Evolutionary conservation across 2,329 filamentous ascomycete genomes (phyloP).

Genomic region (Arachnomyces sp.): DNA sequence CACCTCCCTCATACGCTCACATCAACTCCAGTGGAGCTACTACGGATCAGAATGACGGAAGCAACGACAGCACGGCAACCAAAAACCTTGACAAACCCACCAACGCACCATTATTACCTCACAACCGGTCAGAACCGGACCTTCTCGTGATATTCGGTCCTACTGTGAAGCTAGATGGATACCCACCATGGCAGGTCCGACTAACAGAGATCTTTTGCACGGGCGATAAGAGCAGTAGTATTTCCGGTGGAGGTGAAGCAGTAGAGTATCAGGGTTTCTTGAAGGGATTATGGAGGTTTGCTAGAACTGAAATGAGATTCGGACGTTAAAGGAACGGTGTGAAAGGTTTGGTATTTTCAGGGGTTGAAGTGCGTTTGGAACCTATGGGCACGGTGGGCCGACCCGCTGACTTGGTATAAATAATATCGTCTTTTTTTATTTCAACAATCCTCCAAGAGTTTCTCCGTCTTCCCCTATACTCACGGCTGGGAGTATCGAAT

Average conservation of each 20-base stretch:
- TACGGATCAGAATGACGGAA: not conserved
- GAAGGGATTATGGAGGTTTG: slow-evolving; percentile 72
- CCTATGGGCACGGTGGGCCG: no score
- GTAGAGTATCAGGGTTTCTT: slow-evolving; percentile 95
- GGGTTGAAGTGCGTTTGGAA: not conserved
- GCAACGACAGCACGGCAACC: not conserved
- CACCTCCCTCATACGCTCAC: slow-evolving; percentile 10
- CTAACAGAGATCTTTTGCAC: slow-evolving; percentile 85
- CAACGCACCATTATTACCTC: not conserved
- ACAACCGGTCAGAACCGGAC: slow-evolving; percentile 63
- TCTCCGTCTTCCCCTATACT: no score
- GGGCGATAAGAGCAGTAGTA: slow-evolving; percentile 31
- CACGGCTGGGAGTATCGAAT: no score
- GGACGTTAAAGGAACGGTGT: slow-evolving; percentile 44
- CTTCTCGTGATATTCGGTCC: slow-evolving; percentile 81
- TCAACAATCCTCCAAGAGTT: not conserved
- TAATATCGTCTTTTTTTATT: not conserved
- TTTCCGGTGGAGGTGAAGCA: slow-evolving; percentile 30
- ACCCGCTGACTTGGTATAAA: no score
- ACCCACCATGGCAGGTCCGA: slow-evolving; percentile 93
- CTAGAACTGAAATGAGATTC: slow-evolving; percentile 80
- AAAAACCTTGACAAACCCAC: no score
- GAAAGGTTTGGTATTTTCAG: not conserved
- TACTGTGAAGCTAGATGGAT: slow-evolving; percentile 75
- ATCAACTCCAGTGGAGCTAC: not conserved